Base-by-base conservation (phyloP, 345 rosid genomes). In the Streptanthus diversifolius region DNA sequence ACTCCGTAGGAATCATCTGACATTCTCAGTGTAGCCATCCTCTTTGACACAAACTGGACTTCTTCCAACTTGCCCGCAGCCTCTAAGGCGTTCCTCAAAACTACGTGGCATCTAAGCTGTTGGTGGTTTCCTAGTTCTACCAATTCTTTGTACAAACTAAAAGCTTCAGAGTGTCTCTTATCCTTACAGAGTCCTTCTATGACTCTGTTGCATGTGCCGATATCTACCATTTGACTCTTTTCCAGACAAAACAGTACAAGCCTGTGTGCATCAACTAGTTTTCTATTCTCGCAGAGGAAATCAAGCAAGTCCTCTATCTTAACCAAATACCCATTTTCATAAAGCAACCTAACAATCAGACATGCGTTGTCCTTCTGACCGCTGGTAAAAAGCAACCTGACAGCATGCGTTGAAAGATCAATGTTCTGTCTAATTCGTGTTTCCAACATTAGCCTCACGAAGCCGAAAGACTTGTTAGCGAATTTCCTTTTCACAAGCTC, bases 41-140 rank as follows among this genome's bases (percentile, higher is more conserved):
- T 92, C 87, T 83, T 86, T 5, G 67, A 59, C 57, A 92, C 79
- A 83, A 88, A 92, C 25, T 80, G 66, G 39, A 87, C 85, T 80
- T 88, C 92, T 19, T 77, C 81, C 52, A 18, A 63, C 66, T 59
- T 81, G 44, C 87, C 91, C 51, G 76, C 85, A 51, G 79, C 81
- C 74, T 80, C 81, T 30, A 92, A 81, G 65, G 90, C 80, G 70
- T 56, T 66, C 73, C 57, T 82, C 83, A 92, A 66, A 68, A 75
- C 82, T 58, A 82, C 80, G 8, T 81, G 57, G 79, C 92, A 84
- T 63, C 79, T 75, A 80, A 90, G 84, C 60, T 80, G 76, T 55
- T 64, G 81, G 72, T 79, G 76, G 15, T 77, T 77, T 45, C 85
- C 88, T 55, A 76, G 79, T 81, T 90, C 98, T 69, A 83, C 89